Conservation (phyloP, 108 stramenopile species). For the Aureococcus anophagefferens region DNA sequence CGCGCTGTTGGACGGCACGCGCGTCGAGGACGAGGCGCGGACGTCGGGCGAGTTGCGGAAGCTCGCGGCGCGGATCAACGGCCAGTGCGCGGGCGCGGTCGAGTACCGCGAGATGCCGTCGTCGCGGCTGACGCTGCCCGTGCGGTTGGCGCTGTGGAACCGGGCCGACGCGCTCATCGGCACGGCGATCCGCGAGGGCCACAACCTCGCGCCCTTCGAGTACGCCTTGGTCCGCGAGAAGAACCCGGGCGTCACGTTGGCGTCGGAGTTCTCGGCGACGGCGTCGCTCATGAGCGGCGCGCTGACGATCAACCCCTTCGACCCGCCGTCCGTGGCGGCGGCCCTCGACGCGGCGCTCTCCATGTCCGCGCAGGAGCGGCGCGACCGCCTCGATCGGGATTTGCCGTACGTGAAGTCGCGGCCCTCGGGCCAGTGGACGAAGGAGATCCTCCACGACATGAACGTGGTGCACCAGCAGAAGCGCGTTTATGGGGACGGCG, state of each 20-base stretch:
- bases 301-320: constrained; percentile 92
- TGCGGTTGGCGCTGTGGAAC: constrained; percentile 74
- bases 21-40: constrained; percentile 67
- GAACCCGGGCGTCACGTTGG: constrained; percentile 85
- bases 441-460: constrained; percentile 81
- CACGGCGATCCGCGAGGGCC: constrained; percentile 86
- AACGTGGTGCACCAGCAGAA: constrained; percentile 21
- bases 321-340: constrained; percentile 71
- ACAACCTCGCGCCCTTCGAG: constrained; percentile 92
- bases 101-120: constrained; percentile 77
- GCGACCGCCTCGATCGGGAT: constrained; percentile 77
- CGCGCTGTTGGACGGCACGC: constrained; percentile 65
- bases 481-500: neutral
- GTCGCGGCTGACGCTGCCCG: constrained; percentile 59
- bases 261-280: constrained; percentile 93
- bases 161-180: constrained; percentile 73
- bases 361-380: constrained; percentile 64
- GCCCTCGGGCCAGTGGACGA: constrained; percentile 88
- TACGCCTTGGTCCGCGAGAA: constrained; percentile 70
- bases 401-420: constrained; percentile 86
- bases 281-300: constrained; percentile 89
- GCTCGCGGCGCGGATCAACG: constrained; percentile 68
- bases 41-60: constrained; percentile 60
- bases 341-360: constrained; percentile 83
- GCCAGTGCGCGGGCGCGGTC: constrained; percentile 69